Evolutionary conservation across 176 grass and related monocot genomes (phyloP), one percentile per base, ranked within the genome.

Genomic region (Chloris gayana): DNA sequence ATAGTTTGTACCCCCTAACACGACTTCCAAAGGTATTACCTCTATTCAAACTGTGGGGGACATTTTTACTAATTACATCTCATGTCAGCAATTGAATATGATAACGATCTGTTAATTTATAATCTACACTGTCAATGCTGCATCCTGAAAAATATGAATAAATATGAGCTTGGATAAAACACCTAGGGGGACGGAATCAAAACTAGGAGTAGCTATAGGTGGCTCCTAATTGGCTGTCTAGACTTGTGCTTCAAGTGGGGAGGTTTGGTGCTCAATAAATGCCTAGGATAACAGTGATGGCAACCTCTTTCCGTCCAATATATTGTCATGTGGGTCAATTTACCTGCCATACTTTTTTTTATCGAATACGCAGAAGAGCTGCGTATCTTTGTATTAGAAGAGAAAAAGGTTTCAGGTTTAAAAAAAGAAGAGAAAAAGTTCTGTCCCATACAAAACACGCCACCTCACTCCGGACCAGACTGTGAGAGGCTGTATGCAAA

Each of bases 11-110:
- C 76, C 92, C 96, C 46, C 88, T 98, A 75, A 93, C 72, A 27
- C 90, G 82, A 64, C 68, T 85, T 78, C 96, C 96, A 67, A 82
- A 91, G 96, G 92, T 98, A 88, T 82, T 79, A 38, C 7, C 31
- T 78, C 66, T 47, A 25, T 38, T 44, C 42, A 17, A 76, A 34
- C 51, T 76, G 24, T 41, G 44, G 62, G 27, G 6, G 38, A 45
- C 11, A 47, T 32, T 58, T 58, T 9, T 18, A 67, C 41, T 46
- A 41, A 26, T 33, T 64, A 35, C 13, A 51, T 78, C 61, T 27
- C 74, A 11, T 64, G 41, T 33, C 42, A 17, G 18, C 18, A 66
- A 35, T 66, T 66, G 51, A 47, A 25, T 49, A 47, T 63, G 51
- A 66, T 19, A 50, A 34, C n/a, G 33, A 14, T 65, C 31, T 33